Conservation (phyloP, 2,329 filamentous ascomycete genomes). For the Thielaviopsis populi region DNA sequence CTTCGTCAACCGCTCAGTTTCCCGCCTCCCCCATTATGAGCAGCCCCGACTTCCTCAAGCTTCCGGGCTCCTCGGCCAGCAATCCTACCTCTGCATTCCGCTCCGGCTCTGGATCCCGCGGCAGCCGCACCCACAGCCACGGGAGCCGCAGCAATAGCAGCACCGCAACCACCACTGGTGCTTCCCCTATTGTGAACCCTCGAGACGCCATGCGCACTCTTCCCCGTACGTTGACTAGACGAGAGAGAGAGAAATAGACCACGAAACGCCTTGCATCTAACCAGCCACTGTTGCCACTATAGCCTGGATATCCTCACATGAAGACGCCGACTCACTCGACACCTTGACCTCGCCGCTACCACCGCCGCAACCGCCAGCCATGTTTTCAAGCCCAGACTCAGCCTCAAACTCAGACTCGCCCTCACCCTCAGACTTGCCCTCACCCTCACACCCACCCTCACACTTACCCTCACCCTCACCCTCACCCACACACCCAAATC, state of each 20-base stretch:
- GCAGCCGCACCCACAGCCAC: conserved; percentile 4
- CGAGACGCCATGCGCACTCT: conserved; percentile 14
- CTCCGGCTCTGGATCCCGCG: not conserved
- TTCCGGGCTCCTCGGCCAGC: conserved; percentile 15
- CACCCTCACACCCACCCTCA: too few relatives aligned
- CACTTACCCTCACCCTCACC: too few relatives aligned
- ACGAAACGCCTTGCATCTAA: not conserved
- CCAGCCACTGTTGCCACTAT: not conserved
- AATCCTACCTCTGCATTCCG: conserved; percentile 10
- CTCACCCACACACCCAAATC: too few relatives aligned
- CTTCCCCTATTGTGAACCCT: conserved; percentile 5
- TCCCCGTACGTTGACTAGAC: conserved; percentile 6
- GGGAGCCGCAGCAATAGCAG: conserved; percentile 13
- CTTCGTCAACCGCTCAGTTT: not conserved
- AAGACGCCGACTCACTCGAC: conserved; percentile 23
- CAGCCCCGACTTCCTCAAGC: conserved; percentile 13
- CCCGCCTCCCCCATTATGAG: conserved; percentile 5
- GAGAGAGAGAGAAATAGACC: not conserved
- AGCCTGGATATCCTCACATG: conserved; percentile 39
- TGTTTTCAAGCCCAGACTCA: too few relatives aligned
- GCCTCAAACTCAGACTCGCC: not conserved
- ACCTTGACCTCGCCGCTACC: not conserved
- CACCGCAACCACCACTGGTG: not conserved
- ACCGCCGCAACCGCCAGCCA: not conserved
- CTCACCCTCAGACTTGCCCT: too few relatives aligned